Percentiles rank a stretch among this genome's conserved stretches.
Conservation (phyloP, 495 filamentous ascomycete species). For the Tuber microsphaerosporum region DNA sequence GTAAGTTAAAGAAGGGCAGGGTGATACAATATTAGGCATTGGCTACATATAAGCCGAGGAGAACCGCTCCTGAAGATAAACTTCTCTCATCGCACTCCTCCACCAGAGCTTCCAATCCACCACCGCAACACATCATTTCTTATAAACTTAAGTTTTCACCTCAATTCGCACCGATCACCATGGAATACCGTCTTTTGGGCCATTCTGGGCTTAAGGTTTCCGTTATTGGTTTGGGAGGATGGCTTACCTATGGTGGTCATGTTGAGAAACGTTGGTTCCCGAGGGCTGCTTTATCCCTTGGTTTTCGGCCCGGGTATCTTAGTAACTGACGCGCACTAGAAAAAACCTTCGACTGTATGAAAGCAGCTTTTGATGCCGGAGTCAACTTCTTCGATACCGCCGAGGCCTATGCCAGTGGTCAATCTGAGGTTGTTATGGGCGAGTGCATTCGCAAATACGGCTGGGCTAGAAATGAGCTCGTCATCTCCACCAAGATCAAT, state of each 20-base stretch:
- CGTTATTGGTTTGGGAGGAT: constrained; percentile 64
- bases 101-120: neutral
- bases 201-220: constrained; percentile 70
- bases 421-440: constrained; percentile 56
- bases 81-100: neutral
- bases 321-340: constrained; percentile 44
- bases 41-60: neutral
- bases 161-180: constrained; percentile 35
- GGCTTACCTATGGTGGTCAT: constrained; percentile 73
- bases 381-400: constrained; percentile 60
- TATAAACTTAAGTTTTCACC: neutral
- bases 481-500: constrained; percentile 81
- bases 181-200: constrained; percentile 70
- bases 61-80: neutral
- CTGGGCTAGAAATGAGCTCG: constrained; percentile 74
- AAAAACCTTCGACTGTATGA: constrained; percentile 60
- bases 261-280: constrained; percentile 55
- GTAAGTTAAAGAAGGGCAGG: neutral
- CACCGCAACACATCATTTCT: neutral
- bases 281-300: constrained; percentile 4
- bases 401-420: constrained; percentile 50
- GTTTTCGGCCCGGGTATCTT: constrained; percentile 3
- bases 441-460: constrained; percentile 54
- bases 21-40: neutral
- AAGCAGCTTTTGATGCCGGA: constrained; percentile 66